Evolutionary conservation across 495 filamentous ascomycete genomes (phyloP).

Genomic region (Parachaetomium inaequale): DNA sequence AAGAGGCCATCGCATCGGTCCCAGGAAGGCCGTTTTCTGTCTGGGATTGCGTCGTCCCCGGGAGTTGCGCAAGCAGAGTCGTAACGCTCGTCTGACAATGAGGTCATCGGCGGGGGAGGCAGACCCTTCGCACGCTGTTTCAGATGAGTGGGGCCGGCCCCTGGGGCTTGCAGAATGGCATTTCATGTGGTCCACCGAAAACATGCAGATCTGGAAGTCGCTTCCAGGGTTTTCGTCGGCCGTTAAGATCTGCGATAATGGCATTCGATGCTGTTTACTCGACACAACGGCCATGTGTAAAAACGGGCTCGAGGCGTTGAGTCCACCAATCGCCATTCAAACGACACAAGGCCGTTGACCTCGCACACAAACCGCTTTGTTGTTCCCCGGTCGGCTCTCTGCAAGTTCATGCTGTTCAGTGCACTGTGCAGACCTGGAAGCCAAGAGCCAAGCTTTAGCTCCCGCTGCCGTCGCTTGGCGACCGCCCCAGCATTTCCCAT

Average conservation of each 20-base stretch:
- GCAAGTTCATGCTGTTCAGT: too few relatives aligned
- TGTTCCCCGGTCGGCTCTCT: too few relatives aligned
- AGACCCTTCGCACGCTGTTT: not conserved
- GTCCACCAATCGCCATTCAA: too few relatives aligned
- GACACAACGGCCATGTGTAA: too few relatives aligned
- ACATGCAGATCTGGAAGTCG: not conserved
- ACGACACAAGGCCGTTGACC: too few relatives aligned
- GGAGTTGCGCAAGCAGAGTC: too few relatives aligned
- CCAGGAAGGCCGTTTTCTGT: not conserved
- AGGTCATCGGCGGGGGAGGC: conserved; percentile 6
- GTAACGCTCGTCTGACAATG: not conserved
- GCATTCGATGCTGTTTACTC: not conserved
- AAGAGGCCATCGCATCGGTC: not conserved
- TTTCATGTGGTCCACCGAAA: not conserved
- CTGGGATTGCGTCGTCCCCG: too few relatives aligned
- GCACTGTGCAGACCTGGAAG: not conserved
- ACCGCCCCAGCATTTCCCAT: too few relatives aligned
- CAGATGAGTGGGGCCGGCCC: not conserved
- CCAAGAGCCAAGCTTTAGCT: not conserved
- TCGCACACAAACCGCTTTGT: too few relatives aligned
- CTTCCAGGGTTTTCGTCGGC: not conserved
- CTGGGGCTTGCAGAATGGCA: not conserved
- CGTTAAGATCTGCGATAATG: not conserved
- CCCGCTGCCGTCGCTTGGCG: not conserved
- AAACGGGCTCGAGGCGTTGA: too few relatives aligned